Base-by-base conservation (phyloP, 805 yeast species). In the Saccharomycopsis oosterbeekiorum region DNA sequence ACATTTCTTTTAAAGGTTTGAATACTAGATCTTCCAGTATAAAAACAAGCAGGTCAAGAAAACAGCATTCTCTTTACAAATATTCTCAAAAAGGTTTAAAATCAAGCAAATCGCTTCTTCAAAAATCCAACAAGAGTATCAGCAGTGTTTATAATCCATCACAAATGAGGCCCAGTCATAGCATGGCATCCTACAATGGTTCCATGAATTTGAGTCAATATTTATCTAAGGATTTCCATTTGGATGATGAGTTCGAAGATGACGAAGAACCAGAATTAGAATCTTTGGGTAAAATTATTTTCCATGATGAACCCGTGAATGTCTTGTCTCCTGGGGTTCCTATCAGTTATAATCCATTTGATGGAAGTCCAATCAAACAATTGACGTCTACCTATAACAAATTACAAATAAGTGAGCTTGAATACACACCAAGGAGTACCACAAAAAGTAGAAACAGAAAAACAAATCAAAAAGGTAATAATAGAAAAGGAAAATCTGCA, bases 241-340 rank as follows among this genome's bases (percentile, higher is more conserved):
- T 39, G 43, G 59, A 56, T 36, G 60, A 62, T 40, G 62, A 59
- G 2, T 39, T n/a, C n/a, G 58, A 60, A 39, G 63, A 60, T 34
- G 65, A 60, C n/a, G 62, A 59, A 42, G 60, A 59, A 14, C 55
- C 56, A 17, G 60, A 59, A 17, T 39, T 41, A 14, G 58, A 57
- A n/a, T 57, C 26, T 17, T 14, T 26, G 6, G 43, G 43, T 17
- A 14, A 50, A 37, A 53, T 63, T 1, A 59, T 56, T 4, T 63
- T 61, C 40, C 62, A 54, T 54, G 65, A 63, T 47, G 65, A 61
- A 36, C 60, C 65, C 2, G 59, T 63, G 15, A 61, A 61, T 55
- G 65, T 63, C 14, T 62, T 61, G 10, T 63, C 65, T 39, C 65
- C 65, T 4, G 65, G 65, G 21, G 65, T 63, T 19, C 65, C 65